These are phyloP conservation scores for Lasiodiplodia gonubiensis DNA, from an alignment of 2,329 filamentous ascomycete species.

Conservation along the genomic window DNA sequence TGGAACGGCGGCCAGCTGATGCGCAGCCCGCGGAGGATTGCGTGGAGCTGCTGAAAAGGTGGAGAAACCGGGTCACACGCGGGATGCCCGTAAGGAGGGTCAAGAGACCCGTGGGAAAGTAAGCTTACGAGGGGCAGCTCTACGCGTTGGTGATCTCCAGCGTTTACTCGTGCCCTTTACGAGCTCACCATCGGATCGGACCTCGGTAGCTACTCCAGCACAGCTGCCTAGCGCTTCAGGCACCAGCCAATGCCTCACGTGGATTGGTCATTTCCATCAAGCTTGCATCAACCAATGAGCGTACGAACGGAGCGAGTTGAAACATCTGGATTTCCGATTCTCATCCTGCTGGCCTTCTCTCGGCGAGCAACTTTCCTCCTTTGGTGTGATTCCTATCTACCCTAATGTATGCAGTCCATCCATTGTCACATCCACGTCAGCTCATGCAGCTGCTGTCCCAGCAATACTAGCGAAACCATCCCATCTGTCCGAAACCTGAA, in stretches of 20 bases:
- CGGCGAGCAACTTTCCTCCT: constrained; percentile 2
- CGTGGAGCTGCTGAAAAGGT: constrained; percentile 6
- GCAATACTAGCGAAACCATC: neutral
- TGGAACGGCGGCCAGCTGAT: constrained; percentile 8
- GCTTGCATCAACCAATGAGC: constrained; percentile 3
- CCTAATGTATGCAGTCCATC: constrained; percentile 2
- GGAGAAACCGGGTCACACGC: constrained; percentile 21
- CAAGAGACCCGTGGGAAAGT: constrained; percentile 3
- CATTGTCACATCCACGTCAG: neutral
- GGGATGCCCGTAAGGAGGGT: neutral
- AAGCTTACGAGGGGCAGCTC: constrained; percentile 14
- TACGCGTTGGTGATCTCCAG: neutral
- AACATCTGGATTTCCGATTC: constrained; percentile 5
- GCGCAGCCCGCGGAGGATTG: constrained; percentile 1
- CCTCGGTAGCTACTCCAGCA: constrained; percentile 8
- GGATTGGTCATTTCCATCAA: neutral
- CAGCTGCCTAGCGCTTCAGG: neutral
- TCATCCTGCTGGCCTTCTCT: neutral
- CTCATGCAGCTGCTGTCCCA: neutral
- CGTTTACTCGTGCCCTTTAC: neutral
- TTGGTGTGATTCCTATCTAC: constrained; percentile 2
- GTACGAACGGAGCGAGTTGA: neutral
- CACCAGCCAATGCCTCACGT: neutral
- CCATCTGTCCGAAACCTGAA: constrained; percentile 3
- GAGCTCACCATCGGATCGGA: neutral